Evolutionary conservation across 352 stramenopile species (phyloP).

Genomic region (Pythium aquatile): DNA sequence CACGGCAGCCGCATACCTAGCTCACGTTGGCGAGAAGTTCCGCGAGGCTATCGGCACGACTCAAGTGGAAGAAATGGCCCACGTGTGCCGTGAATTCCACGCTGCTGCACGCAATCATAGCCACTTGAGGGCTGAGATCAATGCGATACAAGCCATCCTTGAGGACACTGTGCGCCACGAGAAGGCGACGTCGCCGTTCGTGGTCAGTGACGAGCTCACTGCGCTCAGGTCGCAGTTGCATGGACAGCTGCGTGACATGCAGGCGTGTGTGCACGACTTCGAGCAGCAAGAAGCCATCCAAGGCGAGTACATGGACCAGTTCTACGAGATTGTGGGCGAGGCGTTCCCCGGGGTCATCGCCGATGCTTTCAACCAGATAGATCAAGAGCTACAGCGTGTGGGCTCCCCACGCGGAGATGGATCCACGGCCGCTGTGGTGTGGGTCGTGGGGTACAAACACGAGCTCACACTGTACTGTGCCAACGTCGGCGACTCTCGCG

Average conservation of each 20-base stretch:
- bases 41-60: slow-evolving; percentile 32
- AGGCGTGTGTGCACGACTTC: slow-evolving; percentile 1
- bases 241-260: not conserved
- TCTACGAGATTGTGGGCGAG: slow-evolving; percentile 29
- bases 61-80: slow-evolving; percentile 25
- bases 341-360: slow-evolving; percentile 34
- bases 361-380: slow-evolving; percentile 41
- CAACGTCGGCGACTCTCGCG: slow-evolving; percentile 67
- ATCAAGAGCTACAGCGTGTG: slow-evolving; percentile 45
- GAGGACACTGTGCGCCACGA: not conserved
- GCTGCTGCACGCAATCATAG: not conserved
- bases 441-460: slow-evolving; percentile 35
- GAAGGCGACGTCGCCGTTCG: not conserved
- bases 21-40: slow-evolving; percentile 26
- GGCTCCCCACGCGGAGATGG: slow-evolving; percentile 41
- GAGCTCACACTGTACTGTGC: slow-evolving; percentile 43
- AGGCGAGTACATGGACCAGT: slow-evolving; percentile 17
- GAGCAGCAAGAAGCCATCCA: not conserved
- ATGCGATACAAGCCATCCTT: not conserved
- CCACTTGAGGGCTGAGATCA: slow-evolving; percentile 1
- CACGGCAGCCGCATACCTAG: slow-evolving; percentile 48
- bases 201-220: not conserved
- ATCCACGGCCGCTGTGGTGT: slow-evolving; percentile 53
- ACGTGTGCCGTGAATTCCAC: slow-evolving; percentile 18
- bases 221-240: slow-evolving; percentile 1